Evolutionary conservation across 176 grass and related monocot species (phyloP).

Genomic region (Ensete glaucum): DNA sequence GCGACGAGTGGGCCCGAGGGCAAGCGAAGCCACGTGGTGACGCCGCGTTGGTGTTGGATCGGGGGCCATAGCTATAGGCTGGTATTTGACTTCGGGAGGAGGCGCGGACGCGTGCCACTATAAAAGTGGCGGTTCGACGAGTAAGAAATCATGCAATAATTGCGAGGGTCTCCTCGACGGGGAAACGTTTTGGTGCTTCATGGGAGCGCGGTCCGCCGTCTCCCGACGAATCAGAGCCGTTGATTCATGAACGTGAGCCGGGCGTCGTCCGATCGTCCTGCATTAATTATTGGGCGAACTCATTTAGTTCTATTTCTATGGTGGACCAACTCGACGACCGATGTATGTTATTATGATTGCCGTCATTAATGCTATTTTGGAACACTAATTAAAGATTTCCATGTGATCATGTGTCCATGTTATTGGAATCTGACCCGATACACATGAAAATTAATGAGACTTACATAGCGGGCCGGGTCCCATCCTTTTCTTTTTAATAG

Average conservation of each 20-base stretch:
- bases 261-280: background rate
- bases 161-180: too few species aligned
- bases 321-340: background rate
- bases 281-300: background rate
- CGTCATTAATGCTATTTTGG: background rate
- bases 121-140: too few species aligned
- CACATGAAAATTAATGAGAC: background rate
- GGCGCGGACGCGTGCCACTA: too few species aligned
- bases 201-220: background rate
- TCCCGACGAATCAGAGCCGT: background rate
- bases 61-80: too few species aligned
- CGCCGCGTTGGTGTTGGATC: too few species aligned
- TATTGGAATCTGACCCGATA: background rate
- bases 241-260: background rate
- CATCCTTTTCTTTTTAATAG: too few species aligned
- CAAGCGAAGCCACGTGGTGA: too few species aligned
- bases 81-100: too few species aligned
- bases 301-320: background rate
- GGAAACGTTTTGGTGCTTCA: background rate
- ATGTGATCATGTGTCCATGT: background rate
- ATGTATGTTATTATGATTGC: background rate
- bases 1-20: too few species aligned
- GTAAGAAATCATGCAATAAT: too few species aligned
- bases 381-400: constrained; percentile 5
- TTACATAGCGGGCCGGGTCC: background rate